Conservation (phyloP, 2,329 filamentous ascomycete genomes). For the Aspergillus bombycis region DNA sequence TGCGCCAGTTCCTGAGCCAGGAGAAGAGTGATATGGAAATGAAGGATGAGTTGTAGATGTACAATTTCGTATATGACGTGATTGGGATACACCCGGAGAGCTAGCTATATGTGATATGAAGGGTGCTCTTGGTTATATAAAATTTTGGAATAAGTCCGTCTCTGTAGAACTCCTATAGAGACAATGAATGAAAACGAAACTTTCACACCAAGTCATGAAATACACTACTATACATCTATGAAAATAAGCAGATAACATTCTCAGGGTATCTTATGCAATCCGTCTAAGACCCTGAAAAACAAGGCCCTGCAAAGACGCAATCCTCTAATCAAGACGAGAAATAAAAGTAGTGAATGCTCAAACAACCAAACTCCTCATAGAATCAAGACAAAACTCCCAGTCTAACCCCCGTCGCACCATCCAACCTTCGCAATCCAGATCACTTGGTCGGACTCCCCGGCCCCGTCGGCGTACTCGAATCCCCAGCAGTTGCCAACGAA, state of each 20-base stretch:
- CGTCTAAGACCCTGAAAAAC: neutral
- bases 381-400: neutral
- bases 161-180: neutral
- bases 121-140: neutral
- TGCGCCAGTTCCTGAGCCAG: conserved; percentile 73
- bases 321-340: neutral
- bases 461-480: conserved; percentile 24
- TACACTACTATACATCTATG: neutral
- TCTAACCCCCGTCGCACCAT: neutral
- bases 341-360: neutral
- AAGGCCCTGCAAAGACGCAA: neutral
- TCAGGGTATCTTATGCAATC: conserved; percentile 12
- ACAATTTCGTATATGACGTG: conserved; percentile 6
- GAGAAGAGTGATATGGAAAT: conserved; percentile 54
- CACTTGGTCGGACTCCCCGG: conserved; percentile 23
- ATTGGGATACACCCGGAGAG: neutral
- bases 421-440: neutral
- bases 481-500: conserved; percentile 63
- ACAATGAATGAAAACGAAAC: neutral
- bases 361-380: neutral
- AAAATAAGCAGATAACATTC: neutral
- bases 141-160: neutral
- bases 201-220: neutral
- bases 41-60: conserved; percentile 68
- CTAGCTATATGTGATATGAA: conserved; percentile 3